Percentiles rank a stretch among this genome's conserved stretches.
Evolutionary conservation across 495 filamentous ascomycete genomes (phyloP).

Genomic region (Hapsidospora chrysogenum): DNA sequence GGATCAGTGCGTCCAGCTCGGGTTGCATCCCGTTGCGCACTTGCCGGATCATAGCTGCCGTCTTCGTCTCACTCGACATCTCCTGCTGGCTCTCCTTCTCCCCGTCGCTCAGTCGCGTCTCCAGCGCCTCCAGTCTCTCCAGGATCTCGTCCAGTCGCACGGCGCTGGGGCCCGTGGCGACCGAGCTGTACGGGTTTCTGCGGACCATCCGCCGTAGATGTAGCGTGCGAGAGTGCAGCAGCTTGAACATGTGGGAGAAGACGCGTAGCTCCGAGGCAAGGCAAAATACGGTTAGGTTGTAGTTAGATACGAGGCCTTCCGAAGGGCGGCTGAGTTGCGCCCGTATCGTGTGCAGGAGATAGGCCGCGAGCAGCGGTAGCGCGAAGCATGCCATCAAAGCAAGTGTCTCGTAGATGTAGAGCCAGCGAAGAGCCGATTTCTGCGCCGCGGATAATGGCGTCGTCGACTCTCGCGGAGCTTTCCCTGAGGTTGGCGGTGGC

Average conservation of each 20-base stretch:
- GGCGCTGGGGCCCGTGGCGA: conserved; percentile 19
- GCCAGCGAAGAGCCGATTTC: conserved; percentile 37
- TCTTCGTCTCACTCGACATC: conserved; percentile 12
- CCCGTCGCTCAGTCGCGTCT: conserved; percentile 18
- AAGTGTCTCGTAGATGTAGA: conserved; percentile 55
- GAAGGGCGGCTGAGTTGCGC: conserved; percentile 63
- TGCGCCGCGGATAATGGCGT: conserved; percentile 6
- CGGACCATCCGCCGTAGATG: conserved; percentile 63
- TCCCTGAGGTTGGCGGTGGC: not conserved
- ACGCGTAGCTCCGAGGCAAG: conserved; percentile 77
- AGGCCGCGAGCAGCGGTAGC: conserved; percentile 61
- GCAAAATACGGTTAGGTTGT: conserved; percentile 87
- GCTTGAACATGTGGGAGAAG: conserved; percentile 59
- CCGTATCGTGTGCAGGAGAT: conserved; percentile 60
- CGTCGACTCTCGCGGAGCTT: not conserved
- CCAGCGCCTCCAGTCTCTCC: conserved; percentile 52
- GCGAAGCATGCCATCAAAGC: conserved; percentile 68
- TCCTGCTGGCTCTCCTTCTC: conserved; percentile 15
- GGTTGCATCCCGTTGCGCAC: conserved; percentile 51
- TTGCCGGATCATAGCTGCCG: conserved; percentile 36
- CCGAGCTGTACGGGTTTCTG: conserved; percentile 24
- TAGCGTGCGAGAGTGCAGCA: conserved; percentile 64
- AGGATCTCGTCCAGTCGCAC: conserved; percentile 41
- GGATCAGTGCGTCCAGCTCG: conserved; percentile 76
- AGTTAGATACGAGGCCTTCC: conserved; percentile 76